phyloP scores from a whole-genome alignment of 2,329 filamentous ascomycete species.

The Trichoderma sp. region DNA sequence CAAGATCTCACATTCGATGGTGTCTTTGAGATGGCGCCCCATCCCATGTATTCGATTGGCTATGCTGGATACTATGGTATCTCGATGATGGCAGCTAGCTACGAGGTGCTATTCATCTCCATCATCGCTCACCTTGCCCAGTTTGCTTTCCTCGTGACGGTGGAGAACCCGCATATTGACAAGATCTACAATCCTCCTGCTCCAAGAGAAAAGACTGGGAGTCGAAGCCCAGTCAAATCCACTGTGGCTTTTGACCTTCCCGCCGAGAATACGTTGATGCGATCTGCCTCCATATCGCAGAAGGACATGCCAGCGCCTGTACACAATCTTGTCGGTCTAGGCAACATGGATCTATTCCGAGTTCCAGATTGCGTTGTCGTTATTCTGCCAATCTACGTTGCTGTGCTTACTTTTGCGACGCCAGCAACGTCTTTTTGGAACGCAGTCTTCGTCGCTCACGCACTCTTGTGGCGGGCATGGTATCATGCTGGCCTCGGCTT shows the following conservation, averaged over 20 bases:
- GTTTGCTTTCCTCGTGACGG: constrained; percentile 84
- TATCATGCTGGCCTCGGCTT: constrained; percentile 84
- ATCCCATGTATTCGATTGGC: constrained; percentile 98
- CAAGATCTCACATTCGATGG: constrained; percentile 97
- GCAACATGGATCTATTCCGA: constrained; percentile 84
- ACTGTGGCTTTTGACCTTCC: constrained; percentile 27
- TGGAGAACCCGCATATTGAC: constrained; percentile 97
- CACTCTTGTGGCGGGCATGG: constrained; percentile 82
- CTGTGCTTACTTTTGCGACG: constrained; percentile 68
- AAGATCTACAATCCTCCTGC: constrained; percentile 93
- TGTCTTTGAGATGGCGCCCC: constrained; percentile 97
- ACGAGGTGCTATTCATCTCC: constrained; percentile 95
- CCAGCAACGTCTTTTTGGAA: constrained; percentile 75
- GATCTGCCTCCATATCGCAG: constrained; percentile 25
- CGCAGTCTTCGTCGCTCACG: constrained; percentile 75
- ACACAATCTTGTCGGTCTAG: constrained; percentile 78
- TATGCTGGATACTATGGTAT: constrained; percentile 98
- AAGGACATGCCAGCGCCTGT: constrained; percentile 59
- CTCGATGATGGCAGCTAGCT: constrained; percentile 96
- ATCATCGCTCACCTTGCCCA: constrained; percentile 92
- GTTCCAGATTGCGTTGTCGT: constrained; percentile 80
- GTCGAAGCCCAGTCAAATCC: constrained; percentile 32
- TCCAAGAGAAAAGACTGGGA: constrained; percentile 57
- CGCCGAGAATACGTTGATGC: constrained; percentile 27
- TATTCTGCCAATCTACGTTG: constrained; percentile 72